A percentile compares a stretch with the other conserved stretches of the same genome.
phyloP scores from a whole-genome alignment of 805 yeast genomes.

The Candida gorgasii region DNA sequence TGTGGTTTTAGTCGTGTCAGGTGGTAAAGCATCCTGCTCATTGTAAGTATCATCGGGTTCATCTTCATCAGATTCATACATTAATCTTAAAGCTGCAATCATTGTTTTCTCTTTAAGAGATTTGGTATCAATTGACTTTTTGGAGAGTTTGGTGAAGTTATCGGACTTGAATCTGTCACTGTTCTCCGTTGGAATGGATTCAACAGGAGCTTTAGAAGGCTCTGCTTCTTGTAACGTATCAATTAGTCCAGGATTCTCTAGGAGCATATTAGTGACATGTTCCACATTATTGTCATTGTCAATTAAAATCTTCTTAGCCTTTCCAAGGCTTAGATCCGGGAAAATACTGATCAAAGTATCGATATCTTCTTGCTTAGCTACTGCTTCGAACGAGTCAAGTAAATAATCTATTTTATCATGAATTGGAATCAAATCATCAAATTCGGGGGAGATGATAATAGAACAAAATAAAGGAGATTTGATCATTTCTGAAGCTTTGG shows the following conservation, averaged over 20 bases:
- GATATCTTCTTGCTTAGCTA: conserved; percentile 10
- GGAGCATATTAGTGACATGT: conserved; percentile 52
- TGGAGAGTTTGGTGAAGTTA: conserved; percentile 2
- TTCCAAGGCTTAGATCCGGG: conserved; percentile 55
- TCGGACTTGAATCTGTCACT: conserved; percentile 7
- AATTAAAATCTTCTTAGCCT: conserved; percentile 52
- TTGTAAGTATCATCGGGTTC: conserved; percentile 77
- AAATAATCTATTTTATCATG: conserved; percentile 53
- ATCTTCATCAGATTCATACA: conserved; percentile 78
- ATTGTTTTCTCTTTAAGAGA: conserved; percentile 55
- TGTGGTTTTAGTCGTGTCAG: not conserved
- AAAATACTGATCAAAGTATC: conserved; percentile 41
- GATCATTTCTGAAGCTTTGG: conserved; percentile 41
- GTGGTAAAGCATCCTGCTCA: conserved; percentile 48
- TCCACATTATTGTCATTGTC: conserved; percentile 56
- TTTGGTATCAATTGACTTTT: conserved; percentile 9
- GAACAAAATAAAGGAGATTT: conserved; percentile 57
- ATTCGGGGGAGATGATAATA: conserved; percentile 50
- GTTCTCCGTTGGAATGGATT: not conserved
- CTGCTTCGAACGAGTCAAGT: conserved; percentile 19
- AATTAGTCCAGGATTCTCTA: conserved; percentile 59
- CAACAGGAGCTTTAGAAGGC: not conserved
- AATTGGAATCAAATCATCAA: conserved; percentile 49
- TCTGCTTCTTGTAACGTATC: conserved; percentile 21
- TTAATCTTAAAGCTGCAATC: conserved; percentile 57